These are phyloP conservation scores for Nigrospora osmanthi DNA, from an alignment of 2,329 filamentous ascomycete genomes.

Conservation along the genomic window DNA sequence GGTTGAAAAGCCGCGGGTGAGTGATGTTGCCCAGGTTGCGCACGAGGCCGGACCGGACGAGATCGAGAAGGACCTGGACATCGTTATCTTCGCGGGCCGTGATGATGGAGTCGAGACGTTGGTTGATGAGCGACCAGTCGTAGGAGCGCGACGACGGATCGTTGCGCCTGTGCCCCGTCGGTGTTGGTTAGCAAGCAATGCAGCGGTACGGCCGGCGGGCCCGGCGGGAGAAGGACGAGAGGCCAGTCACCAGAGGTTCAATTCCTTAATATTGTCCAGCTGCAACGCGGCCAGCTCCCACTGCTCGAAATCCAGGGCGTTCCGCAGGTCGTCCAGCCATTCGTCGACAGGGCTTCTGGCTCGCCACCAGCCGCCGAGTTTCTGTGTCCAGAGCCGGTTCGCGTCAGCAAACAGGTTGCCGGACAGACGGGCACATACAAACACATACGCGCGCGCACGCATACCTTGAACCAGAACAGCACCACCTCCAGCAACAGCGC, in stretches of 20 bases:
- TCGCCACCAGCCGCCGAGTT: conserved; percentile 59
- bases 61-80: conserved; percentile 66
- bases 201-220: neutral
- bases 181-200: neutral
- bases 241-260: conserved; percentile 63
- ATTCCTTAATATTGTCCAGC: conserved; percentile 73
- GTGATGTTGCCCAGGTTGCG: conserved; percentile 91
- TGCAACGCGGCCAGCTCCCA: conserved; percentile 81
- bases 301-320: conserved; percentile 68
- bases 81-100: conserved; percentile 63
- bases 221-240: neutral
- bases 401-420: too few species aligned
- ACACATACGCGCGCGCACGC: neutral
- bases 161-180: conserved; percentile 55
- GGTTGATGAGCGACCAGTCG: conserved; percentile 76
- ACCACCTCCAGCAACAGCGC: conserved; percentile 54
- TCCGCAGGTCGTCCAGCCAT: conserved; percentile 57
- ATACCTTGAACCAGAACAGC: conserved; percentile 54
- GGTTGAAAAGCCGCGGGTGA: conserved; percentile 71
- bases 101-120: conserved; percentile 64
- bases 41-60: conserved; percentile 70
- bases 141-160: conserved; percentile 76
- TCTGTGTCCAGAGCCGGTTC: conserved; percentile 34
- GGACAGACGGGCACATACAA: neutral
- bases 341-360: conserved; percentile 56